phyloP scores from a whole-genome alignment of 495 filamentous ascomycete genomes.

The Platismatia glauca region DNA sequence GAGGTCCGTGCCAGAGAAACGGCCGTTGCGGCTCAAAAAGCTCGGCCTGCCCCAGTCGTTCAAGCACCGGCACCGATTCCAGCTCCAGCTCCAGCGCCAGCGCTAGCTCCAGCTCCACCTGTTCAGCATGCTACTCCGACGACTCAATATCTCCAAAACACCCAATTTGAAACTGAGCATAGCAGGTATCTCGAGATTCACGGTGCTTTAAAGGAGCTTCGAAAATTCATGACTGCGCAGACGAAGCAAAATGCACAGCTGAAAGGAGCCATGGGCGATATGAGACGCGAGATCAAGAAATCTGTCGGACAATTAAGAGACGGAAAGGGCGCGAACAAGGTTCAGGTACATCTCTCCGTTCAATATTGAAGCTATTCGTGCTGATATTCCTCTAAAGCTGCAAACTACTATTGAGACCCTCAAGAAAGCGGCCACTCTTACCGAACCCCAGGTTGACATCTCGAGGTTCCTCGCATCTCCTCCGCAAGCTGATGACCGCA shows the following conservation, averaged over 20 bases:
- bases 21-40: background rate
- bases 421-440: constrained; percentile 17
- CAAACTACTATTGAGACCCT: constrained; percentile 15
- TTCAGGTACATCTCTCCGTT: constrained; percentile 38
- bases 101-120: background rate
- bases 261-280: constrained; percentile 62
- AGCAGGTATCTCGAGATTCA: constrained; percentile 62
- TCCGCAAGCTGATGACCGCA: constrained; percentile 44
- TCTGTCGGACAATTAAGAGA: constrained; percentile 65
- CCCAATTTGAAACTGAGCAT: constrained; percentile 39
- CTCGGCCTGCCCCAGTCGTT: background rate
- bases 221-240: constrained; percentile 44
- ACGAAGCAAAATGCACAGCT: constrained; percentile 44
- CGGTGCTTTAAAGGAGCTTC: constrained; percentile 60
- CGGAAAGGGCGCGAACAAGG: constrained; percentile 52
- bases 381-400: constrained; percentile 14
- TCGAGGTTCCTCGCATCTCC: constrained; percentile 55
- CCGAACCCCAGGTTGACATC: constrained; percentile 55
- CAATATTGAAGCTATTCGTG: constrained; percentile 19
- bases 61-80: background rate
- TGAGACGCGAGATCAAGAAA: constrained; percentile 62
- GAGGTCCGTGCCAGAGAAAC: background rate
- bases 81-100: background rate
- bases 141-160: constrained; percentile 15
- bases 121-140: constrained; percentile 8